Percentiles rank a stretch among this genome's conserved stretches.
phyloP scores from a whole-genome alignment of 352 stramenopile species.

The Phytopythium cucurbitacearum region DNA sequence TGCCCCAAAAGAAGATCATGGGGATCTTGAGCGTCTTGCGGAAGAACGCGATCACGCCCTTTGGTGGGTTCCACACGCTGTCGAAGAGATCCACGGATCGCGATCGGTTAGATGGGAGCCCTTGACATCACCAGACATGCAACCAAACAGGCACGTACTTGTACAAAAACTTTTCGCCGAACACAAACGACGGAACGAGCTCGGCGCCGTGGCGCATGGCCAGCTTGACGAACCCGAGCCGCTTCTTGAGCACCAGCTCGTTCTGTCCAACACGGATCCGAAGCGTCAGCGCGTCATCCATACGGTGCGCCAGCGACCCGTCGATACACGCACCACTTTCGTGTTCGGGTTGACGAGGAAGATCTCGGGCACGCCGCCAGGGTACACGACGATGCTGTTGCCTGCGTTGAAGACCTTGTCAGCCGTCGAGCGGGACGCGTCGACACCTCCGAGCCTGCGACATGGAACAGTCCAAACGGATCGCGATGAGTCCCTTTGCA shows the following conservation, averaged over 20 bases:
- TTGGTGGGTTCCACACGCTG: conserved; percentile 66
- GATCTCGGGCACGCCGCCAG: conserved; percentile 72
- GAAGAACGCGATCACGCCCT: conserved; percentile 54
- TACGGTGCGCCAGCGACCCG: neutral
- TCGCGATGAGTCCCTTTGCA: no score
- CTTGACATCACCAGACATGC: neutral
- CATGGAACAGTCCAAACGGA: neutral
- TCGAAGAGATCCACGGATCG: neutral
- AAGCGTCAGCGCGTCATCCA: neutral
- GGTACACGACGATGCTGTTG: conserved; percentile 71
- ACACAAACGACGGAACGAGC: conserved; percentile 75
- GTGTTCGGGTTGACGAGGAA: conserved; percentile 70
- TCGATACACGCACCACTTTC: conserved; percentile 27
- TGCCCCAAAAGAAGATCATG: conserved; percentile 77
- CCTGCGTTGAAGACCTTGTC: conserved; percentile 68
- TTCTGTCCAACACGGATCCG: conserved; percentile 18
- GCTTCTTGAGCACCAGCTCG: conserved; percentile 69
- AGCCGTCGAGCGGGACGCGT: conserved; percentile 65
- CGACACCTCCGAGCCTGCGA: conserved; percentile 53
- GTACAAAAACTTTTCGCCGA: conserved; percentile 80
- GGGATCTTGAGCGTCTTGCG: conserved; percentile 72
- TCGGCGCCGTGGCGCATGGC: conserved; percentile 72
- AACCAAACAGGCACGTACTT: conserved; percentile 27
- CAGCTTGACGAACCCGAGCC: conserved; percentile 79
- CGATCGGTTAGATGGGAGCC: neutral